A percentile compares a stretch with the other conserved stretches of the same genome.
These are phyloP conservation scores for Pseudogymnoascus verrucosus DNA, from an alignment of 2,329 filamentous ascomycete species.

Conservation along the genomic window DNA sequence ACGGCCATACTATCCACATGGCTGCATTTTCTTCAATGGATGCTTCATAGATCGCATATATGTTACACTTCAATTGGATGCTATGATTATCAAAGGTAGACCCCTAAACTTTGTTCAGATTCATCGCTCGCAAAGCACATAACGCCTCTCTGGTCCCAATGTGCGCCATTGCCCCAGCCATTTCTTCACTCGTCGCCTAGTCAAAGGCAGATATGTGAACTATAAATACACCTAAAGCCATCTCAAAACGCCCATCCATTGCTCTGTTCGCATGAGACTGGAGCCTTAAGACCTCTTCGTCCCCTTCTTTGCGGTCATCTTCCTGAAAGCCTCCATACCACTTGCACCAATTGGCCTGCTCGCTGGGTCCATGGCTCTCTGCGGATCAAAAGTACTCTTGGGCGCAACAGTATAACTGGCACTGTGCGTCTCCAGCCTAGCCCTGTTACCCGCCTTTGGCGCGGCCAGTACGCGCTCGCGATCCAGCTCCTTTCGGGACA, in stretches of 20 bases:
- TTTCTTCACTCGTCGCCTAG: not conserved
- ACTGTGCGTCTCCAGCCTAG: constrained; percentile 34
- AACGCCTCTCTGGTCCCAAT: constrained; percentile 1
- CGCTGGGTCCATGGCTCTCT: constrained; percentile 38
- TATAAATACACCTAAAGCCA: constrained; percentile 3
- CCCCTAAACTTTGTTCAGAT: not conserved
- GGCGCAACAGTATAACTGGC: constrained; percentile 29
- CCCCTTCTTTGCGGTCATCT: constrained; percentile 53
- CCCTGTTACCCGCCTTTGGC: constrained; percentile 44
- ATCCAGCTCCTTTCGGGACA: constrained; percentile 34
- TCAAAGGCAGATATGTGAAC: not conserved
- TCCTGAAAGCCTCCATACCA: constrained; percentile 56
- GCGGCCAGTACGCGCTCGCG: constrained; percentile 50
- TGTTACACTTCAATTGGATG: not conserved
- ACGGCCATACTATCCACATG: not conserved
- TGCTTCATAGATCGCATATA: too few relatives aligned
- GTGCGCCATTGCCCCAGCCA: not conserved
- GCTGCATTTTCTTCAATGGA: not conserved
- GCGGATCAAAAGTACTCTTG: constrained; percentile 52
- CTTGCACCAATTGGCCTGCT: constrained; percentile 53
- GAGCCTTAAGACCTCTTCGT: constrained; percentile 38
- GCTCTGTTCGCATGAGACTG: not conserved
- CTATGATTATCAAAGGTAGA: not conserved
- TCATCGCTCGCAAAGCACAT: not conserved
- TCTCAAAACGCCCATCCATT: not conserved